These are phyloP conservation scores for Dothideomycetidae sp. DNA, from an alignment of 2,329 filamentous ascomycete genomes.

Conservation along the genomic window DNA sequence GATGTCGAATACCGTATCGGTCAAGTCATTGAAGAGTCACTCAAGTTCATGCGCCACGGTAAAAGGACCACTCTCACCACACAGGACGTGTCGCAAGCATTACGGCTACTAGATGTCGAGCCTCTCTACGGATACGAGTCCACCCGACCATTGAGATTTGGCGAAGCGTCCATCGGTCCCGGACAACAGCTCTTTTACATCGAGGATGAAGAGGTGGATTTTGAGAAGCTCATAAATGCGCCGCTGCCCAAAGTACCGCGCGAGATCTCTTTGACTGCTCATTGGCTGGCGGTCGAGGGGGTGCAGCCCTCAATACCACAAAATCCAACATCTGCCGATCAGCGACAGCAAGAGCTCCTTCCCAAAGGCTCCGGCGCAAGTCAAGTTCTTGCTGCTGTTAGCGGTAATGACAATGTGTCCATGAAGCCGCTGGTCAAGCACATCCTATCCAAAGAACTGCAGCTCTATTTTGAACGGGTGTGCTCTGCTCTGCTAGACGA, in stretches of 20 bases:
- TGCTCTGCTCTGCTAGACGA: constrained; percentile 80
- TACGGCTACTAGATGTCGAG: constrained; percentile 80
- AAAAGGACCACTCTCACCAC: constrained; percentile 78
- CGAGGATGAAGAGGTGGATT: constrained; percentile 96
- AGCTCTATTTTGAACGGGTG: constrained; percentile 94
- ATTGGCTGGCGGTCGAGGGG: constrained; percentile 95
- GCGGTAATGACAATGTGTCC: constrained; percentile 67
- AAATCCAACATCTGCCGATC: constrained; percentile 67
- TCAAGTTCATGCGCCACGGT: constrained; percentile 90
- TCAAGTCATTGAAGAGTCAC: constrained; percentile 82
- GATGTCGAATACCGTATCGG: constrained; percentile 93
- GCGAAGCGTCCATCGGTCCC: constrained; percentile 83
- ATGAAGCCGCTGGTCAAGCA: constrained; percentile 92
- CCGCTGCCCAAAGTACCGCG: constrained; percentile 87
- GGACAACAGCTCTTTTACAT: constrained; percentile 94
- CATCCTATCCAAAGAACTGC: constrained; percentile 86
- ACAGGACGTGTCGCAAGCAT: constrained; percentile 74
- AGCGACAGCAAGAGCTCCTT: constrained; percentile 68
- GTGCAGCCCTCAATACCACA: constrained; percentile 94
- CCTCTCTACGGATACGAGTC: constrained; percentile 95
- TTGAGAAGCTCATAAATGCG: constrained; percentile 96
- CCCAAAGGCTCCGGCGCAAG: constrained; percentile 85
- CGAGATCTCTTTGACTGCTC: constrained; percentile 76
- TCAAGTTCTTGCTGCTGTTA: constrained; percentile 66
- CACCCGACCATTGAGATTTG: constrained; percentile 74